Base-by-base conservation (phyloP, 768 basidiomycete species). In the Mrakia gelida region DNA sequence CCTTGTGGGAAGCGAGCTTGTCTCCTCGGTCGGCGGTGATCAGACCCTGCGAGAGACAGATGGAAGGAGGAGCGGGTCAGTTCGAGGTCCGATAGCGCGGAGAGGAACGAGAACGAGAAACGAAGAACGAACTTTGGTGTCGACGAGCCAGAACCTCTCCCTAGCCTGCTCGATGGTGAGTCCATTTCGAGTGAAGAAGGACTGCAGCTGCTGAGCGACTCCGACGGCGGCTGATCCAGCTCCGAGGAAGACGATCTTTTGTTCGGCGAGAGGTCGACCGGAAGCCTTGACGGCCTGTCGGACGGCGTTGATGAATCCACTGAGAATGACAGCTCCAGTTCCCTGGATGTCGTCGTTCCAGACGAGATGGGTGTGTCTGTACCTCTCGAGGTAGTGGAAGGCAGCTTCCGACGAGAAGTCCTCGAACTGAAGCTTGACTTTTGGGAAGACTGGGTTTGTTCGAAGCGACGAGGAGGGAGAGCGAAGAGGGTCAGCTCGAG, bases 321-420 rank as follows among this genome's bases (percentile, higher is more conserved):
- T 91, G 73, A 98, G 89, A 56, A 96, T 92, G 81, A 96, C 94
- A 43, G 93, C 92, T 28, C 94, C 95, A 2, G 95, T 98, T 62
- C 91, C 90, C 30, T 76, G 77, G 59, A 81, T 78, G 74, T 80
- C 80, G 73, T 80, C 80, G 78, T 83, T 83, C 80, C 82, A 83
- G 59, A 56, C 65, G 61, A 28, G n/a, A 83, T 92, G 94, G 74
- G 89, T 87, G 80, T 90, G 84, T 76, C 92, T 89, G 86, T 91
- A 94, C 61, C 89, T 86, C 59, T 90, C 88, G 43, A 96, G 89
- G 84, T 92, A 95, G 74, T 88, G 86, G 87, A 97, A 97, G 0
- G 95, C 95, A 80, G 94, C 91, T 80, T 96, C 92, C 3, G 93
- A 94, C 45, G 92, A 91, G 86, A 95, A 97, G 86, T 97, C 94